Evolutionary conservation across 805 yeast species (phyloP), one percentile per base, ranked within the genome.

Genomic region (Yarrowia sp.): DNA sequence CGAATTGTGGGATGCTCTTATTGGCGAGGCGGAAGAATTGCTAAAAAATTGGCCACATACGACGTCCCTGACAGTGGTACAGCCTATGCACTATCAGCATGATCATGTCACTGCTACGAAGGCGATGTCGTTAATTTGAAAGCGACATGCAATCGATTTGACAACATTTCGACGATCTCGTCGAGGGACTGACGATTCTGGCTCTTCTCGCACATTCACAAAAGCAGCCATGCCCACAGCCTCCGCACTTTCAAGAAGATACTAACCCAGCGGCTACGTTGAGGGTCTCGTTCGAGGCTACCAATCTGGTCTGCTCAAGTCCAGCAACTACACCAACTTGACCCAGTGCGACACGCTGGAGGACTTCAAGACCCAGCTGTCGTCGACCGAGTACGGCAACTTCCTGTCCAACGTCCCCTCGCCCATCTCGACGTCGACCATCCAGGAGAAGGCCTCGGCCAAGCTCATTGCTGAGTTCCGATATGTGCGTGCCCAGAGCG

Each of bases 201-300:
- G n/a, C n/a, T n/a, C n/a, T n/a, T n/a, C n/a, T n/a, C n/a, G n/a
- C n/a, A n/a, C n/a, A n/a, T n/a, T n/a, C n/a, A n/a, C n/a, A n/a
- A n/a, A n/a, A n/a, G n/a, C n/a, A n/a, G n/a, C 46, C 6, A 27
- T 6, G 14, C 29, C 10, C 6, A n/a, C 29, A 41, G 8, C 29
- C 3, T n/a, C 22, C 39, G 10, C 22, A 32, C 27, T 25, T 27
- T n/a, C n/a, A n/a, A n/a, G n/a, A n/a, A 14, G 8, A 5, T 18
- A 27, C 61, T 46, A 59, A 47, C 46, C 21, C 59, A 72, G 81
- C 73, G 99, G 99, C 21, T 94, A 81, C 77, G 81, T 94, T 68
- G 99, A 94, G 76, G 99, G 93, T 46, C 83, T 96, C 32, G 96
- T 93, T 41, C 86, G 99, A 70, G 99, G 99, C 21, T 90, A 92